A percentile compares a stretch with the other conserved stretches of the same genome.
These are phyloP conservation scores for Vaccinium vitisidaea DNA, from an alignment of 148 eudicot genomes.

Conservation along the genomic window DNA sequence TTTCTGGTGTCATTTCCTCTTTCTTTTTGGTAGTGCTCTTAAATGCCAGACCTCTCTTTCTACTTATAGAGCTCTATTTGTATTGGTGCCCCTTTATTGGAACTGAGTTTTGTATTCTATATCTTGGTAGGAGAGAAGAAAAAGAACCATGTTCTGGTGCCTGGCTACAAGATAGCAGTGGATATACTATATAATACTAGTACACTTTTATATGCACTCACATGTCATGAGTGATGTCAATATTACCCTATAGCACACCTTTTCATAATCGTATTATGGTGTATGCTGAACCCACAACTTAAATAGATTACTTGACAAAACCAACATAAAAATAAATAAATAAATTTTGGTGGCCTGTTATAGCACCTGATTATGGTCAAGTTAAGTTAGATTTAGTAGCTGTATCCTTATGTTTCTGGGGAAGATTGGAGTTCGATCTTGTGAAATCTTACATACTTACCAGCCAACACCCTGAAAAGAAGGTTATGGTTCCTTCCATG, in stretches of 20 bases:
- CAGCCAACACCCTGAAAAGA: not conserved
- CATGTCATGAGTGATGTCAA: not conserved
- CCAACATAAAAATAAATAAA: not conserved
- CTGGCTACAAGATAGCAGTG: conserved; percentile 18
- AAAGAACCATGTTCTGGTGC: not conserved
- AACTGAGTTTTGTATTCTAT: not conserved
- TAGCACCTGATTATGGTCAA: not conserved
- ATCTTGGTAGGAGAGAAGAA: not conserved
- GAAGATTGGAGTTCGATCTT: not conserved
- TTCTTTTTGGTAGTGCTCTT: conserved; percentile 16
- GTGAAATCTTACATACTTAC: not conserved
- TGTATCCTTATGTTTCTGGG: not conserved
- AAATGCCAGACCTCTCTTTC: conserved; percentile 15
- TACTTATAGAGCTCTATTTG: conserved; percentile 18
- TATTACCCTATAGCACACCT: not conserved
- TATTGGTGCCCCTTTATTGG: not conserved
- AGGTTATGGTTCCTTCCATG: not conserved
- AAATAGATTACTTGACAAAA: not conserved
- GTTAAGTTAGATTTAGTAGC: not conserved
- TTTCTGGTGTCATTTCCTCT: conserved; percentile 16
- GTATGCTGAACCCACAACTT: not conserved
- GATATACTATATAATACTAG: not conserved
- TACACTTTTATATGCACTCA: not conserved
- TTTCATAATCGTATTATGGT: not conserved
- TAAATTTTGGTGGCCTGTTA: not conserved